Percentiles rank a stretch among this genome's conserved stretches.
These are phyloP conservation scores for Pichia scutulata DNA, from an alignment of 805 yeast genomes.

Conservation along the genomic window DNA sequence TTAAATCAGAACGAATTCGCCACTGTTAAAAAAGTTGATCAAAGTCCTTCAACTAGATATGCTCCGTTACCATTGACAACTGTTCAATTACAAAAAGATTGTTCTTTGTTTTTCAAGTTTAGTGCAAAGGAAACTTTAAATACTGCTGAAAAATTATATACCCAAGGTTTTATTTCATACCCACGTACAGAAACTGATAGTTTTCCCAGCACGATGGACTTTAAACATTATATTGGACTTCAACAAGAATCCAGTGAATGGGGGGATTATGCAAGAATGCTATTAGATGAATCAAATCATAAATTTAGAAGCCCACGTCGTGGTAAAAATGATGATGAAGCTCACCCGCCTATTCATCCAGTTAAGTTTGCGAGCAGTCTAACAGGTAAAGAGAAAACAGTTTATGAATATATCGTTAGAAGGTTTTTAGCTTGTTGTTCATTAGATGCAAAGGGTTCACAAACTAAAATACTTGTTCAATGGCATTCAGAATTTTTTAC, in stretches of 20 bases:
- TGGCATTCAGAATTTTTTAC: constrained; percentile 78
- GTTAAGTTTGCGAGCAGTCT: constrained; percentile 22
- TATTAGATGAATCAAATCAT: constrained; percentile 31
- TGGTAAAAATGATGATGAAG: constrained; percentile 85
- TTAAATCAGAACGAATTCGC: constrained; percentile 38
- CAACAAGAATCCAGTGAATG: constrained; percentile 52
- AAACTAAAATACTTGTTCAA: constrained; percentile 49
- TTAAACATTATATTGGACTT: constrained; percentile 49
- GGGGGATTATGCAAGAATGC: constrained; percentile 59
- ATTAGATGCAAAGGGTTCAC: constrained; percentile 75
- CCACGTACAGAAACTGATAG: constrained; percentile 97
- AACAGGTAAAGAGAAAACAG: constrained; percentile 48
- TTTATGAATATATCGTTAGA: constrained; percentile 80
- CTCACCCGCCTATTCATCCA: constrained; percentile 99
- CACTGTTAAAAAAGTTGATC: constrained; percentile 39
- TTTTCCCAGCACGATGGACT: constrained; percentile 72
- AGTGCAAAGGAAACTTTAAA: constrained; percentile 74
- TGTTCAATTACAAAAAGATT: constrained; percentile 83
- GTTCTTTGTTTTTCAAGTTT: constrained; percentile 65
- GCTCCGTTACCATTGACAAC: constrained; percentile 91
- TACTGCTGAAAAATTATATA: constrained; percentile 79
- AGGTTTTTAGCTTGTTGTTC: constrained; percentile 91
- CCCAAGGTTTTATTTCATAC: constrained; percentile 79
- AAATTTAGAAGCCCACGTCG: constrained; percentile 60
- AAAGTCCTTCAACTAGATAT: constrained; percentile 64